Conservation (phyloP, 768 basidiomycete genomes). For the Leucocoprinus sp. region DNA sequence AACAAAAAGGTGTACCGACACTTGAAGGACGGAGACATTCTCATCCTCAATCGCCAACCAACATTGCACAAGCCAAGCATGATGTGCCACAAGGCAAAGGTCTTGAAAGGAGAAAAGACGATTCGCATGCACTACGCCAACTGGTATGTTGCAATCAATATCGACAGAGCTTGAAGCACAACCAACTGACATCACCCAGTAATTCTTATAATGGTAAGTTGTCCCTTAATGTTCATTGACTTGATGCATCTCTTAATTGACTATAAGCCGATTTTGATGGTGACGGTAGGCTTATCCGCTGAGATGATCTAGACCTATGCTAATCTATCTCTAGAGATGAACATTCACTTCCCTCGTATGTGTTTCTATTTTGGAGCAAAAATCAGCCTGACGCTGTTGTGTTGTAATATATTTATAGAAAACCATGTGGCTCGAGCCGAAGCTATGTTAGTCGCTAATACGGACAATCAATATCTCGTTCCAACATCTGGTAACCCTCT, state of each 20-base stretch:
- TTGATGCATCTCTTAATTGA: constrained; percentile 13
- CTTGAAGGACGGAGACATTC: constrained; percentile 86
- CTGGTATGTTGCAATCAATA: constrained; percentile 49
- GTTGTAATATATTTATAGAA: constrained; percentile 71
- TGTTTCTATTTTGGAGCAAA: constrained; percentile 12
- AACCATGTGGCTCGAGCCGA: constrained; percentile 94
- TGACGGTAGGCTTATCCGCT: constrained; percentile 19
- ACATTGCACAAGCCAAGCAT: constrained; percentile 99
- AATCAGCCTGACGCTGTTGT: constrained; percentile 10
- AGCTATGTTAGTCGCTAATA: constrained; percentile 91
- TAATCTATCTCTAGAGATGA: constrained; percentile 68
- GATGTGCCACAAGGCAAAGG: constrained; percentile 95
- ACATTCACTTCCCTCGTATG: constrained; percentile 98
- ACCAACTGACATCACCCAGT: constrained; percentile 32
- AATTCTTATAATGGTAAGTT: constrained; percentile 92
- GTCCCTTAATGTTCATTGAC: not conserved
- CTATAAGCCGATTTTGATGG: constrained; percentile 23
- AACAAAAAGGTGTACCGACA: constrained; percentile 99
- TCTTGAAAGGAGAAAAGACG: constrained; percentile 93
- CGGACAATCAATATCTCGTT: constrained; percentile 97
- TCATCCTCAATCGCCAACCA: constrained; percentile 96
- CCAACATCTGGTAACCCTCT: constrained; percentile 97
- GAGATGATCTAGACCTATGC: not conserved
- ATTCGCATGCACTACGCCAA: constrained; percentile 99
- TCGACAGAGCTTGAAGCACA: not conserved